These are phyloP conservation scores for Sorghum bicolor DNA, from an alignment of 176 grass and related monocot genomes.

Conservation along the genomic window DNA sequence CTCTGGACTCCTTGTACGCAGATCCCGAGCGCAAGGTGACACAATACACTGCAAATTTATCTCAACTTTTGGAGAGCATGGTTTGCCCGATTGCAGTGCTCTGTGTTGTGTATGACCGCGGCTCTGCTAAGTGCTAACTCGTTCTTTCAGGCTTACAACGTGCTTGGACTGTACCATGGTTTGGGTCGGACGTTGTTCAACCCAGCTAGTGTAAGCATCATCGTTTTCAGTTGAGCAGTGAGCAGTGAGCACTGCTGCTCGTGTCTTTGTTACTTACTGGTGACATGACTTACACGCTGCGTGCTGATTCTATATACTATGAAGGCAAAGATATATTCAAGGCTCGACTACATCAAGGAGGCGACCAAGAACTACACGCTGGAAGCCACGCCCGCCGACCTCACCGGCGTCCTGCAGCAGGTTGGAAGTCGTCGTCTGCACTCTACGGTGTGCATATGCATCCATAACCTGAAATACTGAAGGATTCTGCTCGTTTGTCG, in stretches of 20 bases:
- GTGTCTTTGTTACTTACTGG: not conserved
- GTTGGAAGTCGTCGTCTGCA: not conserved
- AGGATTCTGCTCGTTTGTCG: not conserved
- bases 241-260: not conserved
- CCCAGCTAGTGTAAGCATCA: constrained; percentile 65
- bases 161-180: constrained; percentile 74
- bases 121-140: not conserved
- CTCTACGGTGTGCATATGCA: not conserved
- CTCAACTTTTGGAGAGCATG: not conserved
- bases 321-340: constrained; percentile 57
- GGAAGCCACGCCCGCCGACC: constrained; percentile 39
- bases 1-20: constrained; percentile 75
- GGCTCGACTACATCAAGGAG: constrained; percentile 59
- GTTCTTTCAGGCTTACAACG: constrained; percentile 65
- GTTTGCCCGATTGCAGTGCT: not conserved
- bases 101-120: not conserved
- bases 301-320: not conserved
- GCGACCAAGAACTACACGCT: constrained; percentile 63
- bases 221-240: not conserved
- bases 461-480: not conserved
- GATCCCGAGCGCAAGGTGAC: constrained; percentile 86
- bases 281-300: not conserved
- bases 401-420: constrained; percentile 58
- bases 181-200: constrained; percentile 64
- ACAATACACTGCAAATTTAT: not conserved